phyloP scores from a whole-genome alignment of 148 eudicot genomes.

The Heliamphora exappendiculata region DNA sequence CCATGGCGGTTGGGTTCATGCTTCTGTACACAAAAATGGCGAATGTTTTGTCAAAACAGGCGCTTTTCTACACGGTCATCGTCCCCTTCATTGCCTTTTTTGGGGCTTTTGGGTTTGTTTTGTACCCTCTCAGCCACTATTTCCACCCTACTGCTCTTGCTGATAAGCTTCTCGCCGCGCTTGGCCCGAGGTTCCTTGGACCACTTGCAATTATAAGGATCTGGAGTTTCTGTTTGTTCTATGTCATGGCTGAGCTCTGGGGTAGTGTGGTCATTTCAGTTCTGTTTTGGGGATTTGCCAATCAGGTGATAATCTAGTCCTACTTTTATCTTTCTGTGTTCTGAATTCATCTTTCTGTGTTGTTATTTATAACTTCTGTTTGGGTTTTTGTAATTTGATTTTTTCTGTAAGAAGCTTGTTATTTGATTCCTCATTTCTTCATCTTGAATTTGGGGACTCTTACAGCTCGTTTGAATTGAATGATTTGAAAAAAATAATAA shows the following conservation, averaged over 20 bases:
- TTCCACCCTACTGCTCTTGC: constrained; percentile 86
- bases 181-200: constrained; percentile 91
- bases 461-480: too few relatives aligned
- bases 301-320: constrained; percentile 60
- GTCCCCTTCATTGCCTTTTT: constrained; percentile 90
- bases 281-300: constrained; percentile 98
- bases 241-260: constrained; percentile 99
- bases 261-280: constrained; percentile 98
- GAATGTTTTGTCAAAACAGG: constrained; percentile 75
- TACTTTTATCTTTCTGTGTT: not conserved
- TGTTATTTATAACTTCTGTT: not conserved
- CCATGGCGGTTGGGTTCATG: constrained; percentile 99
- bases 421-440: not conserved
- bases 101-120: constrained; percentile 93
- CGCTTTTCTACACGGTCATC: constrained; percentile 73
- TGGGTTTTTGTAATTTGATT: not conserved
- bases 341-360: not conserved
- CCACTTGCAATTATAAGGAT: constrained; percentile 97
- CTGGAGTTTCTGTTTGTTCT: constrained; percentile 99
- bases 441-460: not conserved
- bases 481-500: too few relatives aligned
- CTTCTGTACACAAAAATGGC: constrained; percentile 72
- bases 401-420: not conserved
- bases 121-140: constrained; percentile 81
- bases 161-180: constrained; percentile 63